phyloP scores from a whole-genome alignment of 352 stramenopile genomes.

The Globisporangium paddicum region DNA sequence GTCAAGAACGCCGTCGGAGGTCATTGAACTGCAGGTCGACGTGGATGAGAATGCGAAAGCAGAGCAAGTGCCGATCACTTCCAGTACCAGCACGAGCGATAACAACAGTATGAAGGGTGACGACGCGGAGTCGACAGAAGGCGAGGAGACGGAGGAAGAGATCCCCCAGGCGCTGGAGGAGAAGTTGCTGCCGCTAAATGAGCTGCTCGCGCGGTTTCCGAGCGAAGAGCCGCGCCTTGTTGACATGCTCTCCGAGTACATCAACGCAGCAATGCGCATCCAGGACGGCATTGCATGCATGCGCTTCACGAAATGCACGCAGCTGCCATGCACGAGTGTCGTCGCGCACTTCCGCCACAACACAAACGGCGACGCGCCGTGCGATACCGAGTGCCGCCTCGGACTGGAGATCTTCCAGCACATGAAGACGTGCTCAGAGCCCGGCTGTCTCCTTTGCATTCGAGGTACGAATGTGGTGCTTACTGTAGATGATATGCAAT shows the following conservation, averaged over 20 bases:
- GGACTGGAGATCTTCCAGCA: slow-evolving; percentile 25
- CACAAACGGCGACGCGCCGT: slow-evolving; percentile 12
- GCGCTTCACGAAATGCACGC: slow-evolving; percentile 22
- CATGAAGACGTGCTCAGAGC: slow-evolving; percentile 16
- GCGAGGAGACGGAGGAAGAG: not conserved
- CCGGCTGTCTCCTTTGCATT: slow-evolving; percentile 29
- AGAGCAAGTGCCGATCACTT: not conserved
- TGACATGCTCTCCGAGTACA: slow-evolving; percentile 32
- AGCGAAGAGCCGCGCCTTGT: slow-evolving; percentile 19
- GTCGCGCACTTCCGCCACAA: slow-evolving; percentile 20
- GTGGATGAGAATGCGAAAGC: not conserved
- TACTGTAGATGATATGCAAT: not conserved
- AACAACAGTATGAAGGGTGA: not conserved
- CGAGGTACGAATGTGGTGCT: slow-evolving; percentile 15
- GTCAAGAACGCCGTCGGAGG: not conserved
- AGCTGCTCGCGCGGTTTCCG: slow-evolving; percentile 19
- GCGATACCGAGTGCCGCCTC: slow-evolving; percentile 17
- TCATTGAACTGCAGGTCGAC: slow-evolving; percentile 1
- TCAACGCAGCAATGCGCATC: slow-evolving; percentile 22
- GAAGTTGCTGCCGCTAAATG: slow-evolving; percentile 16
- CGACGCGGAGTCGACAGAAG: not conserved
- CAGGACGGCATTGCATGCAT: slow-evolving; percentile 28
- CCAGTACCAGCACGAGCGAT: not conserved
- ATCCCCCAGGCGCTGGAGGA: not conserved
- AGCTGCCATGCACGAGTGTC: slow-evolving; percentile 13